Percentiles rank a stretch among this genome's conserved stretches.
These are phyloP conservation scores for Laburnicola sp. DNA, from an alignment of 2,329 filamentous ascomycete genomes.

Conservation along the genomic window DNA sequence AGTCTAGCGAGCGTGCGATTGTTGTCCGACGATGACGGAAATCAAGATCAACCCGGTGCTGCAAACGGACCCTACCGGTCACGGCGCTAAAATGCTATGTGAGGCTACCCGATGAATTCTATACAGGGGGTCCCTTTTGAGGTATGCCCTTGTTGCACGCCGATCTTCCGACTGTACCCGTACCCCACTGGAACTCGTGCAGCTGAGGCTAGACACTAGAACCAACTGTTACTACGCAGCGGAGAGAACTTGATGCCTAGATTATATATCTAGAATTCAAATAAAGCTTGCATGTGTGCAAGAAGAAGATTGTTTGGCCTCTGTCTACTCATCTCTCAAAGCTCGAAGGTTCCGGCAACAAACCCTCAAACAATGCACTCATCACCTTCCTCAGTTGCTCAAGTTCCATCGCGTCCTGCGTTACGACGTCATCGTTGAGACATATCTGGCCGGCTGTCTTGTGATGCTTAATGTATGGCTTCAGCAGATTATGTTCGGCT, in stretches of 20 bases:
- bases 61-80: too few relatives aligned
- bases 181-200: too few relatives aligned
- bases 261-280: neutral
- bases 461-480: slow-evolving; percentile 40
- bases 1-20: too few relatives aligned
- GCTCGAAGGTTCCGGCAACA: slow-evolving; percentile 28
- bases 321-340: slow-evolving; percentile 20
- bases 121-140: too few relatives aligned
- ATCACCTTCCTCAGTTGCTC: slow-evolving; percentile 43
- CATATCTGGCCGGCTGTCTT: slow-evolving; percentile 48
- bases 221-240: too few relatives aligned
- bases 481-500: slow-evolving; percentile 44
- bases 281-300: neutral
- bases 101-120: too few relatives aligned
- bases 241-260: neutral
- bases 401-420: slow-evolving; percentile 41
- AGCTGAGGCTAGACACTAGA: too few relatives aligned
- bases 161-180: too few relatives aligned
- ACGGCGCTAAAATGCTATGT: too few relatives aligned
- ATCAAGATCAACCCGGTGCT: too few relatives aligned
- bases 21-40: too few relatives aligned
- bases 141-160: too few relatives aligned
- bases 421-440: slow-evolving; percentile 51
- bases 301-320: slow-evolving; percentile 2
- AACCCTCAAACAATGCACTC: slow-evolving; percentile 39